A percentile compares a stretch with the other conserved stretches of the same genome.
Evolutionary conservation across 2,329 filamentous ascomycete genomes (phyloP).

Genomic region (Fusarium citri): DNA sequence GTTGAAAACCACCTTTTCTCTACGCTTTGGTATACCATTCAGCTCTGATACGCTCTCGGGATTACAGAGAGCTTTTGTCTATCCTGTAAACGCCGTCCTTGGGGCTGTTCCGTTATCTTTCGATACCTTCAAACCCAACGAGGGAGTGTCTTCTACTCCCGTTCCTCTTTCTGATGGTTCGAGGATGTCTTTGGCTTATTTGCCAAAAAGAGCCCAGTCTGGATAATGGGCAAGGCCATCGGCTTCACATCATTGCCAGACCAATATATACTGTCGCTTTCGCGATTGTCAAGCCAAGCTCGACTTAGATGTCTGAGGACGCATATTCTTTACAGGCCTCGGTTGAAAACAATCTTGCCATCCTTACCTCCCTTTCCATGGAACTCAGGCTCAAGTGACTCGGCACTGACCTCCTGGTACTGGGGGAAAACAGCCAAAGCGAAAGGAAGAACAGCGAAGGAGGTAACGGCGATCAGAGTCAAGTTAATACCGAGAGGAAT

Average conservation of each 20-base stretch:
- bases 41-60: slow-evolving; percentile 11
- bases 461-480: slow-evolving; percentile 86
- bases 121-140: not conserved
- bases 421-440: slow-evolving; percentile 94
- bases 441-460: slow-evolving; percentile 87
- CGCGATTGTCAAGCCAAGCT: not conserved
- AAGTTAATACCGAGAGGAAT: slow-evolving; percentile 84
- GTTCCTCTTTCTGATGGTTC: not conserved
- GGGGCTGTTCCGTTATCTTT: not conserved
- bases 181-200: not conserved
- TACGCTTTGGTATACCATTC: slow-evolving; percentile 2
- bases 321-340: slow-evolving; percentile 76
- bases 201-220: not conserved
- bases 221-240: not conserved
- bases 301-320: not conserved
- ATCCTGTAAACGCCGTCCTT: slow-evolving; percentile 28
- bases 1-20: slow-evolving; percentile 2
- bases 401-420: slow-evolving; percentile 82
- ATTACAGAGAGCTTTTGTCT: slow-evolving; percentile 18
- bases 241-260: not conserved
- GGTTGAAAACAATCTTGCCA: slow-evolving; percentile 94
- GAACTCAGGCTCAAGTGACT: slow-evolving; percentile 86
- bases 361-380: slow-evolving; percentile 80
- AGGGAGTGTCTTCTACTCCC: not conserved
- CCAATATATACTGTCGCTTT: slow-evolving; percentile 4